phyloP scores from a whole-genome alignment of 129 eudicot species.

The Sambucus nigra region DNA sequence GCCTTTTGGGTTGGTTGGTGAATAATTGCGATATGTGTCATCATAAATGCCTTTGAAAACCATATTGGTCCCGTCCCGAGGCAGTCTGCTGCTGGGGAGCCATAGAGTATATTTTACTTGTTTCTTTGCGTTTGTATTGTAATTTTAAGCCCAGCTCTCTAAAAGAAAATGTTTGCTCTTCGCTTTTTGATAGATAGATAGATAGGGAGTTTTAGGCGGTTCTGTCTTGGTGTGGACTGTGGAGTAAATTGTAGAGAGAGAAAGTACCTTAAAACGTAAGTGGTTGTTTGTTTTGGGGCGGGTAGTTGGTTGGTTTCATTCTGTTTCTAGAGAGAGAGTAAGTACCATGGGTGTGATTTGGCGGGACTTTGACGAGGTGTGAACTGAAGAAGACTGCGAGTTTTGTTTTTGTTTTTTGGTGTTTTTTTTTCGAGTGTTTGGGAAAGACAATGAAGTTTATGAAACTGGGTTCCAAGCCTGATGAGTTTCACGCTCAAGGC shows the following conservation, averaged over 20 bases:
- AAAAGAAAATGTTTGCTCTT: background rate
- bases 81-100: background rate
- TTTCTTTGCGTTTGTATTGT: conserved; percentile 8
- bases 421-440: background rate
- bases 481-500: conserved; percentile 57
- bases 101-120: conserved; percentile 8
- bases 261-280: background rate
- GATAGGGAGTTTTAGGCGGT: background rate
- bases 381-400: background rate
- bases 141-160: too few relatives aligned
- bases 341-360: background rate
- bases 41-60: background rate
- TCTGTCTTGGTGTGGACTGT: background rate
- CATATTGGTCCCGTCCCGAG: conserved; percentile 12
- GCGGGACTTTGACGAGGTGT: background rate
- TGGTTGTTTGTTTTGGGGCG: background rate
- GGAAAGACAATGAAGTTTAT: conserved; percentile 62
- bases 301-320: background rate
- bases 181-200: too few relatives aligned
- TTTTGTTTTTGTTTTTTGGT: background rate
- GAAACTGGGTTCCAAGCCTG: conserved; percentile 95
- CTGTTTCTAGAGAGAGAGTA: background rate
- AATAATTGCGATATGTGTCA: background rate
- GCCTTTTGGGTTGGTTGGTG: conserved; percentile 2
- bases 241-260: conserved; percentile 2